A percentile compares a stretch with the other conserved stretches of the same genome.
phyloP scores from a whole-genome alignment of 192 early-diverging fungal species.

The Hyaloraphidium curvatum region DNA sequence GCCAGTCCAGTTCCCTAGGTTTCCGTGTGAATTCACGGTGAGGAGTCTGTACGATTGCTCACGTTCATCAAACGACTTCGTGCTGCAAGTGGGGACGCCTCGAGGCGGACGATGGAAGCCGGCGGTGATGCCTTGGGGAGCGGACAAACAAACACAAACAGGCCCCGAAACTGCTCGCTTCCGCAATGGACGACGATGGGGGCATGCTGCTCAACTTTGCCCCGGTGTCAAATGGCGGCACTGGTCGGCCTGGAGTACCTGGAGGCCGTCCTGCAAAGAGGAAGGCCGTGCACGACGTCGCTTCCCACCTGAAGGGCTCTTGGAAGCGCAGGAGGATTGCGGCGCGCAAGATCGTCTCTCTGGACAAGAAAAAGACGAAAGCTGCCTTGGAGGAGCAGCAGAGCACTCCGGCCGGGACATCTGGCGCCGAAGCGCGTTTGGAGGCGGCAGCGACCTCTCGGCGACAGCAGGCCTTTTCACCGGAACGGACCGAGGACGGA shows the following conservation, averaged over 20 bases:
- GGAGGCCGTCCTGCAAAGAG: slow-evolving; percentile 4
- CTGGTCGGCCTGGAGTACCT: slow-evolving; percentile 24
- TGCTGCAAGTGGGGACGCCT: too few species aligned
- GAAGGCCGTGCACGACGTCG: slow-evolving; percentile 3
- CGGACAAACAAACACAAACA: too few species aligned
- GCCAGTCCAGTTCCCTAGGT: too few species aligned
- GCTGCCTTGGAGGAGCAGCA: slow-evolving; percentile 3
- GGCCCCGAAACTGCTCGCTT: too few species aligned
- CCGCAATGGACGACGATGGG: slow-evolving; percentile 46
- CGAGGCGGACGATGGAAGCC: too few species aligned
- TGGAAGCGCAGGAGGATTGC: slow-evolving; percentile 11
- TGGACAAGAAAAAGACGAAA: slow-evolving; percentile 9
- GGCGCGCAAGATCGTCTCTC: slow-evolving; percentile 15
- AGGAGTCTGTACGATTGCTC: too few species aligned
- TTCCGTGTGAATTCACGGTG: too few species aligned
- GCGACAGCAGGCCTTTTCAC: slow-evolving; percentile 47
- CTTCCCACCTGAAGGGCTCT: slow-evolving; percentile 8
- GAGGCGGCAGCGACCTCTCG: not conserved
- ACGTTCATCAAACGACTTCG: too few species aligned
- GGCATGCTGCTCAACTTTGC: slow-evolving; percentile 46
- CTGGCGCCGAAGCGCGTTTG: slow-evolving; percentile 17
- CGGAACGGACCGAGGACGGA: slow-evolving; percentile 54
- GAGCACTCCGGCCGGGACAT: slow-evolving; percentile 11
- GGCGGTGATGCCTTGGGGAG: too few species aligned
- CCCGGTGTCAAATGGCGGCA: slow-evolving; percentile 17